Conservation (phyloP, 495 filamentous ascomycete species). For the Podospora sp. region DNA sequence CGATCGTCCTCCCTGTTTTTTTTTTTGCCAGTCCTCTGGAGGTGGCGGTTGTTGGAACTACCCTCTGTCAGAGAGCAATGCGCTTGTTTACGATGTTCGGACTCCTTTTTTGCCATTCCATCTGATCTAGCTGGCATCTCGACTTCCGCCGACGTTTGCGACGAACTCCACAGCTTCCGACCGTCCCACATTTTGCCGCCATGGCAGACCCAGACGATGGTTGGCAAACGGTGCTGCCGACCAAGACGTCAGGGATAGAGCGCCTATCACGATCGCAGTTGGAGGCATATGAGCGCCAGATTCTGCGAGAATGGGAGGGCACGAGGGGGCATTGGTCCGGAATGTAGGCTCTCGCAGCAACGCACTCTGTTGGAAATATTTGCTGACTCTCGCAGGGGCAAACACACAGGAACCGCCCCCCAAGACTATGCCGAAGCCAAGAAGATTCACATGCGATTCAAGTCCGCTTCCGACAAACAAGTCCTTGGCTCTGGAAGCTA, state of each 20-base stretch:
- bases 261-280: conserved; percentile 33
- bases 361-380: not conserved
- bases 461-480: conserved; percentile 23
- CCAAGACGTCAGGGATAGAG: conserved; percentile 33
- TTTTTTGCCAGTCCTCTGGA: not conserved
- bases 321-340: conserved; percentile 38
- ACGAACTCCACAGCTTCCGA: conserved; percentile 14
- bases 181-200: conserved; percentile 17
- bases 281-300: conserved; percentile 35
- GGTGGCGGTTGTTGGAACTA: conserved; percentile 8
- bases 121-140: not conserved
- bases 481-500: conserved; percentile 37
- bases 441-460: conserved; percentile 38
- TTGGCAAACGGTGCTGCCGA: conserved; percentile 40
- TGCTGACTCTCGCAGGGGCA: conserved; percentile 32
- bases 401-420: conserved; percentile 32
- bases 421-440: conserved; percentile 38
- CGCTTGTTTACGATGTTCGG: not conserved
- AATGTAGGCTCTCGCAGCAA: conserved; percentile 30
- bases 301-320: conserved; percentile 38
- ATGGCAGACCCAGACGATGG: conserved; percentile 37
- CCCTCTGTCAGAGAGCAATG: not conserved
- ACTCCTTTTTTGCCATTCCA: not conserved
- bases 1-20: not conserved
- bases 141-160: not conserved